Evolutionary conservation across 768 basidiomycete genomes (phyloP).

Genomic region (Trametes meyenii): DNA sequence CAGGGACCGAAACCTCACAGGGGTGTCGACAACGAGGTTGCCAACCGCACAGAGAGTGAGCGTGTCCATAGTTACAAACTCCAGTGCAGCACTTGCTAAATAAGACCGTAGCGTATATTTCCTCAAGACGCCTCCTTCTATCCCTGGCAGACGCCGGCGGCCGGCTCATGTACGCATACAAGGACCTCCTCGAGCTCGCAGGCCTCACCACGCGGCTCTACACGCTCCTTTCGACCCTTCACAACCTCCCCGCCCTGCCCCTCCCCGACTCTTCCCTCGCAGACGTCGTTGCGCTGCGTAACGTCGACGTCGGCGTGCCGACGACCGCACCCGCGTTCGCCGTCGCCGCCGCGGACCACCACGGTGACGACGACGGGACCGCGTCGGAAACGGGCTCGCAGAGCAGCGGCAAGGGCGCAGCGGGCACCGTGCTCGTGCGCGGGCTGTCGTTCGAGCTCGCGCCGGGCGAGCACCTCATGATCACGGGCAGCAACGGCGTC

Average conservation of each 20-base stretch:
- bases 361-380: slow-evolving; percentile 3
- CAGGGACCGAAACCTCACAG: slow-evolving; percentile 7
- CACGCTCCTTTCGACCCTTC: slow-evolving; percentile 82
- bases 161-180: slow-evolving; percentile 94
- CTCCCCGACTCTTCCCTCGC: slow-evolving; percentile 45
- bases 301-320: slow-evolving; percentile 74
- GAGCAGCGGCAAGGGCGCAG: slow-evolving; percentile 23
- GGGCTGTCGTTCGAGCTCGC: slow-evolving; percentile 65
- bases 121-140: slow-evolving; percentile 85
- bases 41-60: slow-evolving; percentile 53
- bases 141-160: slow-evolving; percentile 98
- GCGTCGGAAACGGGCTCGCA: slow-evolving; percentile 26
- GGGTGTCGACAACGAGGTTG: slow-evolving; percentile 40
- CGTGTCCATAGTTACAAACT: not conserved
- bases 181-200: slow-evolving; percentile 92
- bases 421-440: slow-evolving; percentile 58
- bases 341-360: no score
- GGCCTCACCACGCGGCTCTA: slow-evolving; percentile 92
- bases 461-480: slow-evolving; percentile 86
- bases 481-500: slow-evolving; percentile 91
- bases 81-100: not conserved
- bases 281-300: slow-evolving; percentile 59
- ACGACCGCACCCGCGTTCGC: slow-evolving; percentile 18
- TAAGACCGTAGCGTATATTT: slow-evolving; percentile 71
- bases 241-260: slow-evolving; percentile 57